Percentiles rank a stretch among this genome's conserved stretches.
Evolutionary conservation across 1,284 basidiomycete genomes (phyloP).

Genomic region (Heterobasidion occidentale): DNA sequence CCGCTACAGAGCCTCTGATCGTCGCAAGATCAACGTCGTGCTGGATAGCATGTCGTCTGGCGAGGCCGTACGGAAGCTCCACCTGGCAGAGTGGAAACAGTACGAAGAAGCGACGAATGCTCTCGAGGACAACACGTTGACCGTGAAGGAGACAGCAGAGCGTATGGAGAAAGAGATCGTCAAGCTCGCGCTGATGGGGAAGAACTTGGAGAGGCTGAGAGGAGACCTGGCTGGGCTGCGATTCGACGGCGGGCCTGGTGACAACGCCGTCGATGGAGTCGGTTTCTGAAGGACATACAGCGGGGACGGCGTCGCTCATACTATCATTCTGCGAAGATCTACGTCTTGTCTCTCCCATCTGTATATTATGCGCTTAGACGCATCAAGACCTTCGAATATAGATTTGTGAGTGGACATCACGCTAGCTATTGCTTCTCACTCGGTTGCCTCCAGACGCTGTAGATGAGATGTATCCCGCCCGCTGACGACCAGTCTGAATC

Average conservation of each 20-base stretch:
- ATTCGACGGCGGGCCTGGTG: not conserved
- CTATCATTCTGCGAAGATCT: too few species aligned
- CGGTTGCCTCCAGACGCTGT: too few species aligned
- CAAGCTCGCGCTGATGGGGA: constrained; percentile 1
- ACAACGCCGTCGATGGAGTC: not conserved
- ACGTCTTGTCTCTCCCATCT: too few species aligned
- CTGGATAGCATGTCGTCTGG: constrained; percentile 2
- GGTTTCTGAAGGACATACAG: not conserved
- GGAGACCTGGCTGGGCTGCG: not conserved
- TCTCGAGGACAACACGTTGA: too few species aligned
- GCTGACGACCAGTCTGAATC: too few species aligned
- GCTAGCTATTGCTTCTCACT: too few species aligned
- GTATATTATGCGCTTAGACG: too few species aligned
- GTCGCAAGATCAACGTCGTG: constrained; percentile 1
- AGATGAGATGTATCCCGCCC: too few species aligned
- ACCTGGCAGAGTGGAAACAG: constrained; percentile 1
- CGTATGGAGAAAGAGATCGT: constrained; percentile 2
- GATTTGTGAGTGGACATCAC: too few species aligned
- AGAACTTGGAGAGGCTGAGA: constrained; percentile 1
- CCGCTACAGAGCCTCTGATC: not conserved
- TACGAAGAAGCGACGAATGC: not conserved
- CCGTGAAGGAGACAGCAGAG: not conserved
- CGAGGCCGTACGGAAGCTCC: not conserved
- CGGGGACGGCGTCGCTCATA: too few species aligned
- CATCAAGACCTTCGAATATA: too few species aligned